Base-by-base conservation (phyloP, 2,329 filamentous ascomycete genomes). In the Cladosporium velox region DNA sequence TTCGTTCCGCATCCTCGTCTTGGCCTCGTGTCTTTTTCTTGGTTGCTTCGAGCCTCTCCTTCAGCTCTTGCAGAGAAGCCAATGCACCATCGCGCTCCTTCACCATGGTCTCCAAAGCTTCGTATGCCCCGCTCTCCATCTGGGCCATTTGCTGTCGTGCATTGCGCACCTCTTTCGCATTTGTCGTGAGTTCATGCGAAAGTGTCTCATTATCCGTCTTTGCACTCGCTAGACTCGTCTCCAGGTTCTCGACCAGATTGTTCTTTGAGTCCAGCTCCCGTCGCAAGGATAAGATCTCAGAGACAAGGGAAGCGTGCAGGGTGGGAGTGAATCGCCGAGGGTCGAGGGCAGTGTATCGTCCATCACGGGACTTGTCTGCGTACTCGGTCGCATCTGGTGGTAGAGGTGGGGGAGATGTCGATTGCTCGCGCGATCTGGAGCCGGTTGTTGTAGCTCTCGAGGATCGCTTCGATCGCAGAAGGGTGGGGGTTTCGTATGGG, bases 291-390 rank as follows among this genome's bases (percentile, higher is more conserved):
- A 99, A 82, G 69, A 99, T 99, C 77, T 99, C 95, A 0, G 94
- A 94, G 0, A 99, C 94, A 7, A 99, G 82, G 59, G 92, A 97
- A 10, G 95, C 95, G 77, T 98, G 95, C 12, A 99, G 81, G 0
- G 93, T 98, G 1, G 95, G 95, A 0, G 95, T 99, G 75, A 99
- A 97, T 44, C 95, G 87, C 65, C 94, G 88, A 3, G 95, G 93
- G 75, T 99, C 95, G 34, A 97, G 83, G 26, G 92, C 88, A 38
- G 93, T 88, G 57, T 70, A 69, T 52, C 70, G 69, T 44, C 87
- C 78, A 75, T 92, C 88, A 66, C 84, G 77, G 70, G 64, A 71
- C 71, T 70, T 79, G 74, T 71, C 76, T 70, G 68, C 61, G 32
- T 62, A 52, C 14, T 80, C 78, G 51, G 76, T 76, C 21, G 75